phyloP scores from a whole-genome alignment of 257 asterid genomes.

The Schizonepeta tenuifolia region DNA sequence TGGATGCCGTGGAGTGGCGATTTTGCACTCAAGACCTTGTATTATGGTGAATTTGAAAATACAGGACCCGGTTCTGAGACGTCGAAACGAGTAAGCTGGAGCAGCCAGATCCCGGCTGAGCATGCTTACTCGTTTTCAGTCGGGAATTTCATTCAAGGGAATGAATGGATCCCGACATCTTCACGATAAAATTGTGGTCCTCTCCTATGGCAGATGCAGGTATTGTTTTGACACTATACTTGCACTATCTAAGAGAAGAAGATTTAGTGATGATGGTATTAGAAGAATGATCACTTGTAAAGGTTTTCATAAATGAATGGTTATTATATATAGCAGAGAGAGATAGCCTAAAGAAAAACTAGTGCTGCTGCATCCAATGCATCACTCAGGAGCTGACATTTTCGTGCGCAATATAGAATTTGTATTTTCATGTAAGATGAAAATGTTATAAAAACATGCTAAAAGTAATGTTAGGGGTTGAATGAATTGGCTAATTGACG shows the following conservation, averaged over 20 bases:
- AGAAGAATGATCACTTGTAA: not conserved
- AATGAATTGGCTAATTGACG: too few species aligned
- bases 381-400: too few species aligned
- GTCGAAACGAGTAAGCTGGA: conserved; percentile 47
- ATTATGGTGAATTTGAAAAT: conserved; percentile 51
- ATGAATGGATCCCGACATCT: conserved; percentile 48
- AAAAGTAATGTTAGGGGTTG: too few species aligned
- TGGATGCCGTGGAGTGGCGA: conserved; percentile 60
- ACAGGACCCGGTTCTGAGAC: conserved; percentile 38
- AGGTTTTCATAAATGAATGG: not conserved
- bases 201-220: not conserved
- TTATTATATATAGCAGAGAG: not conserved
- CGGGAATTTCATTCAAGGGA: conserved; percentile 58
- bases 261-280: not conserved
- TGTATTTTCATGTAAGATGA: not conserved
- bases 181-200: conserved; percentile 14
- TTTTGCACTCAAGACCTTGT: conserved; percentile 49
- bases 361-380: not conserved
- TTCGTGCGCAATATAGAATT: not conserved
- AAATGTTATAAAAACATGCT: too few species aligned
- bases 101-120: conserved; percentile 46
- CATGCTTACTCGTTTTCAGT: conserved; percentile 44
- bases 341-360: too few species aligned
- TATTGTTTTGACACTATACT: not conserved
- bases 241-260: not conserved